Evolutionary conservation across 495 filamentous ascomycete species (phyloP).

Genomic region (Hyaloscypha hepaticicola): DNA sequence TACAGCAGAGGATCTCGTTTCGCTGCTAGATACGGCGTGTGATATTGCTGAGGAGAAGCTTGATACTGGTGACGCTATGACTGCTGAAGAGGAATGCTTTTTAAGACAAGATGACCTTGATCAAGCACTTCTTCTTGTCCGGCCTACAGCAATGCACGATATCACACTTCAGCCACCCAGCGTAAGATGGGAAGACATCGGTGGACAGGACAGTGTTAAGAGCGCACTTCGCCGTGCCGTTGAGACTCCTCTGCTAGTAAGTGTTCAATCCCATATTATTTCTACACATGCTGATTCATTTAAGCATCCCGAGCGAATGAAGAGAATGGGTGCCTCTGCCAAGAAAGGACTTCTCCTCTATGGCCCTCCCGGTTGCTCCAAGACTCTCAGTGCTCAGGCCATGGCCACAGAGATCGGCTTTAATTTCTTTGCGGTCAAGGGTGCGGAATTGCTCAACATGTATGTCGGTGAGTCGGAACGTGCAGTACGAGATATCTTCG

Average conservation of each 20-base stretch:
- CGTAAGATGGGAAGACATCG: slow-evolving; percentile 86
- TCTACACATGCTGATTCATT: neutral
- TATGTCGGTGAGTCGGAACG: slow-evolving; percentile 97
- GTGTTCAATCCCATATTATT: slow-evolving; percentile 12
- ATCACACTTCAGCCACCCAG: slow-evolving; percentile 86
- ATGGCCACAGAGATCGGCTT: slow-evolving; percentile 87
- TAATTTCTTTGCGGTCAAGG: slow-evolving; percentile 95
- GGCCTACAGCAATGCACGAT: slow-evolving; percentile 87
- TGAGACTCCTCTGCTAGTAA: slow-evolving; percentile 65
- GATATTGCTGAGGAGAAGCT: slow-evolving; percentile 33
- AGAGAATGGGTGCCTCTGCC: slow-evolving; percentile 59
- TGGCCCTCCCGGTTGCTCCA: slow-evolving; percentile 93
- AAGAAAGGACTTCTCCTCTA: slow-evolving; percentile 88
- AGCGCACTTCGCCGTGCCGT: slow-evolving; percentile 59
- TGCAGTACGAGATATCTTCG: slow-evolving; percentile 82
- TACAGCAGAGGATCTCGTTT: slow-evolving; percentile 47
- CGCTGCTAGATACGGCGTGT: slow-evolving; percentile 42
- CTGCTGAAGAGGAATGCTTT: slow-evolving; percentile 30
- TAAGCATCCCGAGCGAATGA: slow-evolving; percentile 59
- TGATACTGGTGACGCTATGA: slow-evolving; percentile 21
- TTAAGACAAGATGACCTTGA: slow-evolving; percentile 44
- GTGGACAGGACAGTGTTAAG: slow-evolving; percentile 82
- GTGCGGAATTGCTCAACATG: slow-evolving; percentile 94
- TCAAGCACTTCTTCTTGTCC: slow-evolving; percentile 45
- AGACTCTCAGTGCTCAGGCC: slow-evolving; percentile 90